phyloP scores from a whole-genome alignment of 2,329 filamentous ascomycete genomes.

The Cladorrhinum sp. region DNA sequence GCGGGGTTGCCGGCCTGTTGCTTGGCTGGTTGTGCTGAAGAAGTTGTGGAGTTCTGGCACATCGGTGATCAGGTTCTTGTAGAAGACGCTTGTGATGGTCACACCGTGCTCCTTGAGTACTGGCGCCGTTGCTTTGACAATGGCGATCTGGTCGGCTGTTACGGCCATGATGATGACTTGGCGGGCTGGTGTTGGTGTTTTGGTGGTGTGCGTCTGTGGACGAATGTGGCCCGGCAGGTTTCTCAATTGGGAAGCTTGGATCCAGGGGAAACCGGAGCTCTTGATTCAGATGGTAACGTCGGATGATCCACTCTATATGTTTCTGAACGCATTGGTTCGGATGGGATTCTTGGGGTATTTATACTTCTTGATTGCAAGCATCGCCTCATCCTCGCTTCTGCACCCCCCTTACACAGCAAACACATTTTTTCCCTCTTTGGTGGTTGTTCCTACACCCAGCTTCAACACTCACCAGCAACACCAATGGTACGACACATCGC shows the following conservation, averaged over 20 bases:
- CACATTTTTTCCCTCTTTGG: not conserved
- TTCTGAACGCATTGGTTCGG: not conserved
- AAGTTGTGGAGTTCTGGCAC: constrained; percentile 65
- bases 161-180: constrained; percentile 34
- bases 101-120: constrained; percentile 66
- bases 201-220: not conserved
- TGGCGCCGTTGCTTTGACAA: constrained; percentile 75
- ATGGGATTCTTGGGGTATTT: not conserved
- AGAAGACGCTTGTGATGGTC: constrained; percentile 67
- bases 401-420: too few species aligned
- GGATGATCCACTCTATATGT: not conserved
- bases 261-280: not conserved
- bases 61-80: constrained; percentile 62
- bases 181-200: not conserved
- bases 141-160: constrained; percentile 61
- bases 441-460: not conserved
- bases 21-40: constrained; percentile 67
- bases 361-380: not conserved
- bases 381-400: not conserved
- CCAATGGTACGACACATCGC: not conserved
- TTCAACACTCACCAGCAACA: too few species aligned
- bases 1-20: constrained; percentile 57
- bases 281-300: not conserved
- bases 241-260: not conserved
- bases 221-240: not conserved